Conservation (phyloP, 805 yeast genomes). For the Nadsonia fulvescens region DNA sequence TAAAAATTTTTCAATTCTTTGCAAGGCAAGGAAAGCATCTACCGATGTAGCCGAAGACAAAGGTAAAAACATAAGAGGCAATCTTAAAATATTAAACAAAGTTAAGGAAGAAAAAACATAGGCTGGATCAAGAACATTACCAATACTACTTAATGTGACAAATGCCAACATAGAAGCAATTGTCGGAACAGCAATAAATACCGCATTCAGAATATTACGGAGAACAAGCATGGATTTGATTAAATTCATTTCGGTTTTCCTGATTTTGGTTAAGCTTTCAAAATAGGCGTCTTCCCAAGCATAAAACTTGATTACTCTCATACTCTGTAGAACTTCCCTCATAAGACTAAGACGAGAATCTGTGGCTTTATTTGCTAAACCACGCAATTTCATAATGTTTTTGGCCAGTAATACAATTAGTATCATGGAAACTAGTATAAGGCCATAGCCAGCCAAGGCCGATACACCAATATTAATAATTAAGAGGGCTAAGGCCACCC, state of each 20-base stretch:
- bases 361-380: conserved; percentile 35
- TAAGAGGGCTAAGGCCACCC: conserved; percentile 38
- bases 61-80: conserved; percentile 41
- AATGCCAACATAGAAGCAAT: conserved; percentile 50
- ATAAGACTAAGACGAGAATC: conserved; percentile 55
- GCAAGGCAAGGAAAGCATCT: conserved; percentile 78
- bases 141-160: conserved; percentile 27
- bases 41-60: conserved; percentile 66
- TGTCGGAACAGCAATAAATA: conserved; percentile 47
- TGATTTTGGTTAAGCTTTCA: conserved; percentile 28
- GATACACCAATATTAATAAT: conserved; percentile 46
- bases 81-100: conserved; percentile 47
- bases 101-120: conserved; percentile 53
- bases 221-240: conserved; percentile 45
- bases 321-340: conserved; percentile 59
- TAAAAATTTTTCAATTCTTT: conserved; percentile 66
- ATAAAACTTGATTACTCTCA: conserved; percentile 68
- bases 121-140: conserved; percentile 31
- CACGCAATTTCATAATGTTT: conserved; percentile 32
- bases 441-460: conserved; percentile 43
- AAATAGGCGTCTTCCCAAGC: conserved; percentile 74
- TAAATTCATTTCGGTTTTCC: conserved; percentile 40
- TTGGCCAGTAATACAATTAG: conserved; percentile 15
- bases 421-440: conserved; percentile 16
- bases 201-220: conserved; percentile 45